A percentile compares a stretch with the other conserved stretches of the same genome.
phyloP scores from a whole-genome alignment of 2,329 filamentous ascomycete species.

The Camillea tinctor region DNA sequence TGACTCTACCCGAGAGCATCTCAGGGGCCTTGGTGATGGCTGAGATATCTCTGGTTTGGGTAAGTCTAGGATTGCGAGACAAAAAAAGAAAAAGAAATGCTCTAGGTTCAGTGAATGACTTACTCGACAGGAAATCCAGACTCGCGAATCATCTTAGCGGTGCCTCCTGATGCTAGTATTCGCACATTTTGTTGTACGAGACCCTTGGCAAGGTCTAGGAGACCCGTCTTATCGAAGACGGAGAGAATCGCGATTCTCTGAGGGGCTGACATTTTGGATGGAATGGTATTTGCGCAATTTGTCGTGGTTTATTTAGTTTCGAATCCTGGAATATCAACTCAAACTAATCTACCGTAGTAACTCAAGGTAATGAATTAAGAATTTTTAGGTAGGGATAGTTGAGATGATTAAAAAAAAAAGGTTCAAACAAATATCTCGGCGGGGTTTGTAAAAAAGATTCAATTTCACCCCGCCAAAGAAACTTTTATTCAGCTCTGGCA shows the following conservation, averaged over 20 bases:
- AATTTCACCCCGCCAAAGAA: constrained; percentile 16
- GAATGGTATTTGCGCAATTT: not conserved
- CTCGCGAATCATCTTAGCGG: constrained; percentile 93
- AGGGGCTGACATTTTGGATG: constrained; percentile 34
- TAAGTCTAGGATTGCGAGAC: constrained; percentile 15
- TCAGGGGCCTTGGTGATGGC: constrained; percentile 96
- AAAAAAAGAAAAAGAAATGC: not conserved
- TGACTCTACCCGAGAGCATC: constrained; percentile 78
- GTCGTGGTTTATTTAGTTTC: too few species aligned
- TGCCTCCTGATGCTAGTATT: constrained; percentile 91
- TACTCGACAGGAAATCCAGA: constrained; percentile 94
- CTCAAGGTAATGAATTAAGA: not conserved
- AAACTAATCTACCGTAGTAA: too few species aligned
- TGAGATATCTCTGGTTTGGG: constrained; percentile 74
- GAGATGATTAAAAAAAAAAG: constrained; percentile 3
- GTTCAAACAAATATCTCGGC: constrained; percentile 17
- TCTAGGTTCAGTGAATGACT: constrained; percentile 41
- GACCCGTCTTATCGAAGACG: constrained; percentile 97
- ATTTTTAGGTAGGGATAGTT: not conserved
- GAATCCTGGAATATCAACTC: too few species aligned
- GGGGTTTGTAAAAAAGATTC: constrained; percentile 10
- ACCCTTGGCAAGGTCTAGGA: constrained; percentile 89
- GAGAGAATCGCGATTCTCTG: constrained; percentile 84
- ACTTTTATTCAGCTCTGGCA: constrained; percentile 5
- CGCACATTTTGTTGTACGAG: constrained; percentile 86